These are phyloP conservation scores for Madurella fahalii DNA, from an alignment of 2,329 filamentous ascomycete species.

Conservation along the genomic window DNA sequence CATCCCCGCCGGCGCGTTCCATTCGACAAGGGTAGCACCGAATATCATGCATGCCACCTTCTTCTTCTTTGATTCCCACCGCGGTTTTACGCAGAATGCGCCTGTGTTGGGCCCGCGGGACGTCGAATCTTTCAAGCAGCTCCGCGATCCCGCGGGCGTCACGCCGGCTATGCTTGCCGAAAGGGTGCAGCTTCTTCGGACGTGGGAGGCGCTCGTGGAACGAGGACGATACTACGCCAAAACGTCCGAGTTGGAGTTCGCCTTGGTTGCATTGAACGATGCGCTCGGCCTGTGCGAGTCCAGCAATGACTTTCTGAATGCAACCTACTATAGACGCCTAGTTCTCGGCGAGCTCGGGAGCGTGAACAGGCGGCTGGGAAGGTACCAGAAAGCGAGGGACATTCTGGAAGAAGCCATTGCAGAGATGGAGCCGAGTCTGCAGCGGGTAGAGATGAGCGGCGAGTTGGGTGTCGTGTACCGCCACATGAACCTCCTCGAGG, in stretches of 20 bases:
- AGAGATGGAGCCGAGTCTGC: not conserved
- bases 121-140: conserved; percentile 20
- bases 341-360: conserved; percentile 28
- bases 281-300: conserved; percentile 25
- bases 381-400: conserved; percentile 27
- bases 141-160: conserved; percentile 22
- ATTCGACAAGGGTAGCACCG: conserved; percentile 29
- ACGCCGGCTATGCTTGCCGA: conserved; percentile 21
- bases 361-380: conserved; percentile 30
- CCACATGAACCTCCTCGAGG: conserved; percentile 28
- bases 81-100: conserved; percentile 31
- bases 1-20: conserved; percentile 30
- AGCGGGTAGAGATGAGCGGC: conserved; percentile 26
- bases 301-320: not conserved
- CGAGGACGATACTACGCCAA: conserved; percentile 17
- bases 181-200: conserved; percentile 20
- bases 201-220: conserved; percentile 21
- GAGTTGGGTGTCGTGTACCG: conserved; percentile 34
- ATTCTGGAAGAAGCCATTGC: conserved; percentile 24
- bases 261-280: conserved; percentile 23
- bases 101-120: conserved; percentile 32
- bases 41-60: conserved; percentile 33
- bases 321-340: conserved; percentile 17
- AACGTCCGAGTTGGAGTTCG: conserved; percentile 23
- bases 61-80: conserved; percentile 34